Conservation (phyloP, 2,329 filamentous ascomycete genomes). For the Trichoderma pleuroti region DNA sequence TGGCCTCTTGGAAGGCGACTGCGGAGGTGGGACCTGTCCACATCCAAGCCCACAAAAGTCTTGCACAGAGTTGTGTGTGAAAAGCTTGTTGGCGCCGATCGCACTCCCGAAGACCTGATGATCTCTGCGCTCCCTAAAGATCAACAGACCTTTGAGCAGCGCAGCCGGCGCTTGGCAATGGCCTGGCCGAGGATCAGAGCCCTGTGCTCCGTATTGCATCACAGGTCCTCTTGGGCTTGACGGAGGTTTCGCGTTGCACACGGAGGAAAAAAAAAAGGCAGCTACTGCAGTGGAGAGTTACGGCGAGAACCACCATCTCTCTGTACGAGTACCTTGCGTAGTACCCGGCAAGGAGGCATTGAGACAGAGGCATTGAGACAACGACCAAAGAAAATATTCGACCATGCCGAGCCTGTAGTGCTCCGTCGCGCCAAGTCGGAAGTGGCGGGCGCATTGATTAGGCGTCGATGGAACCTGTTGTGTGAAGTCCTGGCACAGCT, state of each 20-base stretch:
- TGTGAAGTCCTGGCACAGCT: conserved; percentile 9
- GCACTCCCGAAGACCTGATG: background rate
- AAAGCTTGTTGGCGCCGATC: conserved; percentile 21
- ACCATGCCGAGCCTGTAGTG: conserved; percentile 6
- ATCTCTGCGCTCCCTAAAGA: conserved; percentile 17
- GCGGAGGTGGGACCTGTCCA: conserved; percentile 14
- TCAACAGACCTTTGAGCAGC: background rate
- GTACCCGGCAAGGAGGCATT: background rate
- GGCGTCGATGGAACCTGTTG: background rate
- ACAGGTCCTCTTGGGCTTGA: background rate
- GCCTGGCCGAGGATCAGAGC: background rate
- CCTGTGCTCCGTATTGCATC: conserved; percentile 1
- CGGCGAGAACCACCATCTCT: background rate
- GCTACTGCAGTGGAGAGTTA: conserved; percentile 5
- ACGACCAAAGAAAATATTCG: background rate
- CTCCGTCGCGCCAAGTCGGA: conserved; percentile 16
- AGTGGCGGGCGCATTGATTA: conserved; percentile 10
- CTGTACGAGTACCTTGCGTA: background rate
- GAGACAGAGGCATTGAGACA: background rate
- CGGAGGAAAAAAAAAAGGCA: background rate
- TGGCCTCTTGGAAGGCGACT: background rate
- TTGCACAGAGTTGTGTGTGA: conserved; percentile 4
- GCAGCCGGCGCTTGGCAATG: background rate
- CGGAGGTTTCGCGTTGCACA: conserved; percentile 4
- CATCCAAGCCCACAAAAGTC: background rate